phyloP scores from a whole-genome alignment of 495 filamentous ascomycete species.

The Apiosordaria backusii region DNA sequence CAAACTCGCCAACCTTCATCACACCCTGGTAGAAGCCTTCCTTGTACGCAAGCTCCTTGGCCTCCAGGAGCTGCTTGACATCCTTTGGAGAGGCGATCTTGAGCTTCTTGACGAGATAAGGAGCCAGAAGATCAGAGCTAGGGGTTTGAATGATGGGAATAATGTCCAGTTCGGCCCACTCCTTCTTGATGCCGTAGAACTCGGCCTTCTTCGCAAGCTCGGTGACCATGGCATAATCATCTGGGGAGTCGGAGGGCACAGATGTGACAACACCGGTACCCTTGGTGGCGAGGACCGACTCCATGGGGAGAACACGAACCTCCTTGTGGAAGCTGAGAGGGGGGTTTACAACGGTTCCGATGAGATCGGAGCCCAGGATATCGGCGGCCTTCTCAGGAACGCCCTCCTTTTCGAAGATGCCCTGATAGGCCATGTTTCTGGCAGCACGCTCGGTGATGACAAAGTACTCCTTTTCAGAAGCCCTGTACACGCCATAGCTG shows the following conservation, averaged over 20 bases:
- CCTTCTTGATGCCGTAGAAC: constrained; percentile 93
- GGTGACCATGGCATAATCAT: constrained; percentile 85
- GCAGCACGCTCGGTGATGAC: constrained; percentile 83
- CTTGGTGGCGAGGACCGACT: constrained; percentile 83
- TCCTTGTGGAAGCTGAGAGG: constrained; percentile 84
- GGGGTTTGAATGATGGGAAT: constrained; percentile 86
- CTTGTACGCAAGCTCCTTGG: constrained; percentile 94
- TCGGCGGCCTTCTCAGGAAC: constrained; percentile 70
- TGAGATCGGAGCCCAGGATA: constrained; percentile 69
- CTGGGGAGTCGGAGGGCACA: constrained; percentile 91
- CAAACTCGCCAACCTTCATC: constrained; percentile 86
- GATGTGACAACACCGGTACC: constrained; percentile 95
- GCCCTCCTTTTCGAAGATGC: constrained; percentile 71
- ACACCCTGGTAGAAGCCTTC: constrained; percentile 96
- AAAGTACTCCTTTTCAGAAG: constrained; percentile 78
- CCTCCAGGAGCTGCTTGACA: constrained; percentile 79
- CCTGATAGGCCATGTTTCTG: constrained; percentile 94
- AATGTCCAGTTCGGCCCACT: constrained; percentile 91
- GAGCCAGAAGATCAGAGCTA: constrained; percentile 78
- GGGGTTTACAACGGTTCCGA: constrained; percentile 83
- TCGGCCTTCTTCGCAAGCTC: constrained; percentile 96
- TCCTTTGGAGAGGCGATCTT: constrained; percentile 98
- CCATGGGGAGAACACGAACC: constrained; percentile 91
- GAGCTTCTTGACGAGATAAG: constrained; percentile 79
- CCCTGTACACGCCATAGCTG: constrained; percentile 83